Percentiles rank a stretch among this genome's conserved stretches.
Evolutionary conservation across 73 alveolate species (phyloP).

Genomic region (Uronychia setigera): DNA sequence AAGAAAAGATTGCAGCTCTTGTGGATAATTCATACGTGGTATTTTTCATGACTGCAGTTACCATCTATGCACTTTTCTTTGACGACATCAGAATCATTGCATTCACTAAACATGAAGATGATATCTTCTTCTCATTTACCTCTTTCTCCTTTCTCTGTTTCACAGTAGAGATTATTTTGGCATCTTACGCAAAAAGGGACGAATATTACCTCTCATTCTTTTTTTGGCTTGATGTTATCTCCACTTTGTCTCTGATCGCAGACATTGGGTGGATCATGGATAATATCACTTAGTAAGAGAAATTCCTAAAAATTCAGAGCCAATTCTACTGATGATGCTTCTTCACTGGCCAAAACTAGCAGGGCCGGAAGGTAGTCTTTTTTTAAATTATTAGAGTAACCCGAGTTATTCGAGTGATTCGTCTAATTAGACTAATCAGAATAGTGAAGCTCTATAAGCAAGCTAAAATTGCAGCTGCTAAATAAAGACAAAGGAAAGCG

Average conservation of each 20-base stretch:
- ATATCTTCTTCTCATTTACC: conserved; percentile 49
- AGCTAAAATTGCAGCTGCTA: conserved; percentile 23
- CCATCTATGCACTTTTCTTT: conserved; percentile 75
- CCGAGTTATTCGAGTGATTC: conserved; percentile 65
- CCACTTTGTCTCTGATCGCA: conserved; percentile 87
- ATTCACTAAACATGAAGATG: conserved; percentile 44
- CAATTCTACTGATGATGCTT: conserved; percentile 69
- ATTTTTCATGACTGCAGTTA: conserved; percentile 49
- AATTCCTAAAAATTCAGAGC: conserved; percentile 37
- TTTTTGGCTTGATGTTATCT: conserved; percentile 92
- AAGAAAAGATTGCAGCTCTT: neutral
- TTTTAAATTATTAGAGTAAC: conserved; percentile 35
- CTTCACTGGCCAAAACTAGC: conserved; percentile 73
- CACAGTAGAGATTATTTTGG: conserved; percentile 66
- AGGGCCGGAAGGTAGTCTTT: conserved; percentile 70
- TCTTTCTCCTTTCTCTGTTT: conserved; percentile 37
- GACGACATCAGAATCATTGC: conserved; percentile 76
- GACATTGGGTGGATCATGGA: conserved; percentile 92
- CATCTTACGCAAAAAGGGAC: conserved; percentile 53
- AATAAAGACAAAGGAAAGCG: neutral
- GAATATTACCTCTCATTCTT: conserved; percentile 81
- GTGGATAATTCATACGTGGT: conserved; percentile 30
- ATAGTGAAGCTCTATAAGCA: conserved; percentile 55
- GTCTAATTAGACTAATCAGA: conserved; percentile 67
- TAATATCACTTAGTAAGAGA: conserved; percentile 38